phyloP scores from a whole-genome alignment of 495 filamentous ascomycete genomes.

The Hyaloscypha bicolor region DNA sequence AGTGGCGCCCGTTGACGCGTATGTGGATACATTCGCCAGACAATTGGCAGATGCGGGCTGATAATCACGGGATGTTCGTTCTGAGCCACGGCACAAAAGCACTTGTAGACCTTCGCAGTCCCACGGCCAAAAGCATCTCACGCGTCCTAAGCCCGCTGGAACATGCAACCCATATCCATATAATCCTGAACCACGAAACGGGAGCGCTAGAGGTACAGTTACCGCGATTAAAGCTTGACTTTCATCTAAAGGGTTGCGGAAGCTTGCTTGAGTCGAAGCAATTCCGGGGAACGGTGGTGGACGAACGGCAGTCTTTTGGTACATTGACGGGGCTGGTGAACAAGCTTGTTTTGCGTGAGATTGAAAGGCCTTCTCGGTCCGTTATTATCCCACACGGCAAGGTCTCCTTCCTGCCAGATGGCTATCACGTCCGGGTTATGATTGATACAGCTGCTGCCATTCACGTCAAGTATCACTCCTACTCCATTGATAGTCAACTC shows the following conservation, averaged over 20 bases:
- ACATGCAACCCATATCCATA: constrained; percentile 18
- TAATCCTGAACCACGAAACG: constrained; percentile 1
- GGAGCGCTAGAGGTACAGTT: constrained; percentile 43
- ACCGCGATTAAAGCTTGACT: constrained; percentile 52
- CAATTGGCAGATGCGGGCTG: constrained; percentile 14
- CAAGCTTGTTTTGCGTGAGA: constrained; percentile 54
- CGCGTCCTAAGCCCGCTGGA: constrained; percentile 24
- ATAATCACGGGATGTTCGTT: not conserved
- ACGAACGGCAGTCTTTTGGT: constrained; percentile 50
- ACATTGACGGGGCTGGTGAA: constrained; percentile 56
- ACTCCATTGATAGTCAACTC: constrained; percentile 49
- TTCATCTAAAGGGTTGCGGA: constrained; percentile 35
- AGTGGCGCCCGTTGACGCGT: constrained; percentile 44
- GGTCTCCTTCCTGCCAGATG: constrained; percentile 25
- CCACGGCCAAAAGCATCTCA: constrained; percentile 18
- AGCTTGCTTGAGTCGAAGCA: constrained; percentile 56
- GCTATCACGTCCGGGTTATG: constrained; percentile 45
- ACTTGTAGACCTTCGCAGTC: constrained; percentile 23
- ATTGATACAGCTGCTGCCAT: constrained; percentile 31
- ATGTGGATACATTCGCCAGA: constrained; percentile 38
- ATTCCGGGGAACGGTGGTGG: constrained; percentile 57
- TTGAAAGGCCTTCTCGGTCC: constrained; percentile 31
- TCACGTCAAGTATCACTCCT: constrained; percentile 40
- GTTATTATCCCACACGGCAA: constrained; percentile 55
- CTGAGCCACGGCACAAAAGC: not conserved